A percentile compares a stretch with the other conserved stretches of the same genome.
Conservation (phyloP, 768 basidiomycete genomes). For the Rhizopogon vesiculosus region DNA sequence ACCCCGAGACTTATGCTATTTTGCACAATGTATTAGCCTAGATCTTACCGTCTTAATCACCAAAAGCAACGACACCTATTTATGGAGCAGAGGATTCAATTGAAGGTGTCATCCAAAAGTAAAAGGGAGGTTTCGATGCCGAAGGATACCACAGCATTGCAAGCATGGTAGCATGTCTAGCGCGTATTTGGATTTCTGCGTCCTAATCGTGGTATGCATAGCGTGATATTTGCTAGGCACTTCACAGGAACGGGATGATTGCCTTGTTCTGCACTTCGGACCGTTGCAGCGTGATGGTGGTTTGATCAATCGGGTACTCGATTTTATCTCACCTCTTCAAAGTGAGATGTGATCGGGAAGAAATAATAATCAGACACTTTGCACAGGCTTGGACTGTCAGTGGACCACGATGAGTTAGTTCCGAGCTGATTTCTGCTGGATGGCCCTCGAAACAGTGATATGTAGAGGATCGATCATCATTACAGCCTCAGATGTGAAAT, state of each 20-base stretch:
- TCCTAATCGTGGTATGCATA: background rate
- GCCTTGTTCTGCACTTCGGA: background rate
- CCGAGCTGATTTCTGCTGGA: background rate
- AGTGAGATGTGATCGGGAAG: no score
- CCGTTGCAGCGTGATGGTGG: background rate
- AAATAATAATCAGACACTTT: background rate
- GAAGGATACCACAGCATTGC: background rate
- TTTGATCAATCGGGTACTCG: background rate
- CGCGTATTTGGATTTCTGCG: no score
- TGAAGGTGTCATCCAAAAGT: background rate
- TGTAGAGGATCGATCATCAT: background rate
- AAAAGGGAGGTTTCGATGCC: background rate
- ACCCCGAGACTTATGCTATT: background rate
- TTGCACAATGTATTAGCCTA: background rate
- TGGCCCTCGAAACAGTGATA: background rate
- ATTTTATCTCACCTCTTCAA: background rate
- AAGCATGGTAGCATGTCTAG: background rate
- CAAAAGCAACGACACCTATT: background rate
- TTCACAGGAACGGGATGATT: background rate
- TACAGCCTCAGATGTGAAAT: background rate
- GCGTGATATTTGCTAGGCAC: background rate
- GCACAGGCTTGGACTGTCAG: background rate
- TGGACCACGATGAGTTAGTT: background rate
- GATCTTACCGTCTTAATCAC: background rate
- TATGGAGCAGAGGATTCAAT: background rate